Evolutionary conservation across 2,329 filamentous ascomycete species (phyloP), one percentile per base, ranked within the genome.

Genomic region (Ceratocystis papillata): DNA sequence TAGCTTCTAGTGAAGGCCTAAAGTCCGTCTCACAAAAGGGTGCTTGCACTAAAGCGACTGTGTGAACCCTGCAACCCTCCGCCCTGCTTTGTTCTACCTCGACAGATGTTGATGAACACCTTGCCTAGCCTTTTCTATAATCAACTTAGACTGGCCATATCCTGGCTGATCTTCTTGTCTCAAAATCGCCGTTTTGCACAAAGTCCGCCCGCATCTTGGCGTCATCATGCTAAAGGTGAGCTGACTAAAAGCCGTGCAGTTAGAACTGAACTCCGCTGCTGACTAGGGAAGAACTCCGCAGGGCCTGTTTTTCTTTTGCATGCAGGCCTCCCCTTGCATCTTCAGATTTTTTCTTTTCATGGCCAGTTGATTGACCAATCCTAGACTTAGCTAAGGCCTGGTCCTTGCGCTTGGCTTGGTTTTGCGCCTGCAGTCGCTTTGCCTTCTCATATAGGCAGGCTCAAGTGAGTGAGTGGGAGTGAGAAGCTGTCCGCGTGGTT

Each of bases 351-450:
- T 46, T 45, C 4, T 48, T 45, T 28, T 48, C 41, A 20, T 48
- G 44, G 41, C 61, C 53, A 30, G 53, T n/a, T 57, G 53, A 28
- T 30, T 57, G 53, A 30, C 15, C 37, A 41, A 30, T 63, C 41
- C 22, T 41, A 6, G 41, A 2, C 25, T 20, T 28, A n/a, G 12
- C n/a, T 45, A 25, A 63, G 25, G 61, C 44, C 41, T 63, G 61
- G 61, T 33, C 61, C 61, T 63, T 63, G 44, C 61, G 22, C 5
- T 2, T 25, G 8, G 48, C 5, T 2, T 25, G 8, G 48, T n/a
- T 50, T n/a, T 22, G 46, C 8, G 17, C 8, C 20, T 33, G 22
- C 20, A 5, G 8, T 45, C 17, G 22, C n/a, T 12, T n/a, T 53
- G 48, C 7, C 37, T 41, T 41, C 37, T 5, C 10, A 15, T 15